Evolutionary conservation across 257 asterid species (phyloP).

Genomic region (Plantago elongata): DNA sequence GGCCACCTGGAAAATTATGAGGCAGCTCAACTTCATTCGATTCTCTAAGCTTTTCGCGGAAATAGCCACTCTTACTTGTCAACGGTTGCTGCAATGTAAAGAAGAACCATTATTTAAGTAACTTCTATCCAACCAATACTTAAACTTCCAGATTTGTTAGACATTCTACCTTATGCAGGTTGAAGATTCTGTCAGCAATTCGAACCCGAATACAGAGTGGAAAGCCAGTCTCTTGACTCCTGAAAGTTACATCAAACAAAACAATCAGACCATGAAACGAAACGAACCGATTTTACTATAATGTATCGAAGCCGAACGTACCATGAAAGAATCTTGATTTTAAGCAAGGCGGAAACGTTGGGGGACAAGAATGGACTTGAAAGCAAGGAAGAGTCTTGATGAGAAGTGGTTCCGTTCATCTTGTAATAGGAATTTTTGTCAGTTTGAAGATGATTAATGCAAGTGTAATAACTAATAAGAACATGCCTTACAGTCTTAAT

Average conservation of each 20-base stretch:
- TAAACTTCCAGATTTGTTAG: too few relatives aligned
- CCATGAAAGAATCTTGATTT: conserved; percentile 76
- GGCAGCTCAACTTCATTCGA: conserved; percentile 52
- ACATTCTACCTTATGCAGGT: conserved; percentile 58
- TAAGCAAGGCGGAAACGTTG: conserved; percentile 53
- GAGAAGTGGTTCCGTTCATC: conserved; percentile 23
- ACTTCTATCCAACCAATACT: not conserved
- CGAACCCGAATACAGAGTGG: conserved; percentile 55
- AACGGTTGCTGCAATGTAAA: conserved; percentile 41
- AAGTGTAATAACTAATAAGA: not conserved
- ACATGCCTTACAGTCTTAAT: not conserved
- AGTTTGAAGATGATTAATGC: not conserved
- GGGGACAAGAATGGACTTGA: conserved; percentile 60
- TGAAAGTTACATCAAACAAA: conserved; percentile 19
- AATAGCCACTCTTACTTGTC: conserved; percentile 54
- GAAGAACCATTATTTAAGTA: not conserved
- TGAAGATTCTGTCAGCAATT: conserved; percentile 47
- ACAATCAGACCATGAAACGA: conserved; percentile 1
- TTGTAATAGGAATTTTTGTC: conserved; percentile 14
- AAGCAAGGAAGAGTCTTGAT: conserved; percentile 24
- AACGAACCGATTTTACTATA: not conserved
- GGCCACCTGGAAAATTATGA: conserved; percentile 56
- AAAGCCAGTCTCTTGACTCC: conserved; percentile 72
- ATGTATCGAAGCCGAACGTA: conserved; percentile 24
- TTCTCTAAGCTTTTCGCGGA: conserved; percentile 46